phyloP scores from a whole-genome alignment of 345 rosid genomes.

The Zanthoxylum bungeanum region DNA sequence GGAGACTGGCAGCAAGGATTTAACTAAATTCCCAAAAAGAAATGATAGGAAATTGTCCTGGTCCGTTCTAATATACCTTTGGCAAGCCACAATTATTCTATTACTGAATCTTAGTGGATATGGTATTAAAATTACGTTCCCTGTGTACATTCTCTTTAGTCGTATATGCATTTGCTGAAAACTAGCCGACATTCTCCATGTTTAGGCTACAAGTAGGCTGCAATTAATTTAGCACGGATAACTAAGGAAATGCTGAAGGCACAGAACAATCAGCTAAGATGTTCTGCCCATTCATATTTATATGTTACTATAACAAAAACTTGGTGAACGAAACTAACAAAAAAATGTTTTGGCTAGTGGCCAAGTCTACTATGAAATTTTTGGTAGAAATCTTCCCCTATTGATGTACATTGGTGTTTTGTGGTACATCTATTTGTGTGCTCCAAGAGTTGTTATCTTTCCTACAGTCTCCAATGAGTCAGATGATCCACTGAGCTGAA shows the following conservation, averaged over 20 bases:
- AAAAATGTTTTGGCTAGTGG: too few species aligned
- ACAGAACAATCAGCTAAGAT: background rate
- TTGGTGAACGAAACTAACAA: conserved; percentile 1
- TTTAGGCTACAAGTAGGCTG: background rate
- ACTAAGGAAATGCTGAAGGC: background rate
- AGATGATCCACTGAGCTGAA: background rate
- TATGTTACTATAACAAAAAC: background rate
- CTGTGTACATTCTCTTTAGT: background rate
- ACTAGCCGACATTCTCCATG: background rate
- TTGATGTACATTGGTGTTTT: too few species aligned
- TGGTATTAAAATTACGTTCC: background rate
- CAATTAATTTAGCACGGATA: background rate
- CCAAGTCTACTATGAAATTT: too few species aligned
- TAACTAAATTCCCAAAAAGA: background rate
- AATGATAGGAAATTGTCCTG: background rate
- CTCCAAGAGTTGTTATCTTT: background rate
- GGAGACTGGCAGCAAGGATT: background rate
- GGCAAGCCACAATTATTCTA: background rate
- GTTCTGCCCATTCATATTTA: background rate
- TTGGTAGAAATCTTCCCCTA: too few species aligned
- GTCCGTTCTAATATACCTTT: background rate
- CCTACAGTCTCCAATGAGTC: background rate
- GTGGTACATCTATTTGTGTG: background rate
- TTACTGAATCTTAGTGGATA: background rate
- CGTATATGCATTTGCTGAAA: background rate